These are phyloP conservation scores for Aspergillus indologenus DNA, from an alignment of 495 filamentous ascomycete species.

Conservation along the genomic window DNA sequence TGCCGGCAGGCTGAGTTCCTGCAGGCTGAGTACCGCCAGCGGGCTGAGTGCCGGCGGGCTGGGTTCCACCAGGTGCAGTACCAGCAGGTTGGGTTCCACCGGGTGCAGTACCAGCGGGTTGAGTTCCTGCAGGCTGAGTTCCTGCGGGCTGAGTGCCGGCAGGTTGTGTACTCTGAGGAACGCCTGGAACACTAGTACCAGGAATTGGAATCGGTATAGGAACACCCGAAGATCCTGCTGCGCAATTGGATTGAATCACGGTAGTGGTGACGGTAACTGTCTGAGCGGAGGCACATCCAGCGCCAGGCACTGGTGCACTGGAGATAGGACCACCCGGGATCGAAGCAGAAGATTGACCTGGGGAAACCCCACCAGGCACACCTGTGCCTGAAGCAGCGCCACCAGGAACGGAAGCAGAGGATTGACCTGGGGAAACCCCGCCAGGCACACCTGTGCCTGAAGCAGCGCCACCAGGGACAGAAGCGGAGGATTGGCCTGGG, in stretches of 20 bases:
- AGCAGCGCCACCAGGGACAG: too few species aligned
- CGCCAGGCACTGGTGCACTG: conserved; percentile 8
- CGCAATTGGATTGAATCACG: conserved; percentile 6
- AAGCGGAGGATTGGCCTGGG: too few species aligned
- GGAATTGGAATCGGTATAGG: conserved; percentile 8
- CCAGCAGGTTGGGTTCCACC: background rate
- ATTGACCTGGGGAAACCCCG: conserved; percentile 3
- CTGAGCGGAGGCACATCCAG: conserved; percentile 2
- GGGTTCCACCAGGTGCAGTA: background rate
- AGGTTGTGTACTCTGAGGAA: conserved; percentile 1
- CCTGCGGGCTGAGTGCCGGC: conserved; percentile 5
- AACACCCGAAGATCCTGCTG: conserved; percentile 8
- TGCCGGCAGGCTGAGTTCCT: too few species aligned
- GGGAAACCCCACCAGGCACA: background rate
- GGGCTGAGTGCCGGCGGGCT: background rate
- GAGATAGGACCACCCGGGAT: background rate
- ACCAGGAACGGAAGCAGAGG: background rate
- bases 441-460: too few species aligned
- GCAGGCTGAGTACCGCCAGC: too few species aligned
- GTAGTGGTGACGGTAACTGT: conserved; percentile 8
- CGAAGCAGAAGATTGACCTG: background rate
- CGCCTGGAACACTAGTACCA: conserved; percentile 8
- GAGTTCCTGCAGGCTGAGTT: background rate
- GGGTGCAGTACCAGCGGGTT: background rate
- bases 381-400: too few species aligned